Percentiles rank a stretch among this genome's conserved stretches.
Evolutionary conservation across 768 basidiomycete species (phyloP).

Genomic region (Exidia glandulosa): DNA sequence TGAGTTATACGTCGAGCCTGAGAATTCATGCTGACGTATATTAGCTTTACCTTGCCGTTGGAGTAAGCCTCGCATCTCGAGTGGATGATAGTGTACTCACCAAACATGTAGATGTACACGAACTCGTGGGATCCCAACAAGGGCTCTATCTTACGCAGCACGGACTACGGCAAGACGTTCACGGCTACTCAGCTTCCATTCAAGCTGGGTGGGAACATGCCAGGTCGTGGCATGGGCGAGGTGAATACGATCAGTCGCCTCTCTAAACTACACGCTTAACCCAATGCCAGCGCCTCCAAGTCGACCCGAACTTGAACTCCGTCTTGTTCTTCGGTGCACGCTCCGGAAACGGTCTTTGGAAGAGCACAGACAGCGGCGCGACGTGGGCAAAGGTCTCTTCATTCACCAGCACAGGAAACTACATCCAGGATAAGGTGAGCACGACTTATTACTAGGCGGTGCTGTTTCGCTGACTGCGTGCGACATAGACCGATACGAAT

Average conservation of each 20-base stretch:
- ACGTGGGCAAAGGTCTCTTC: conserved; percentile 50
- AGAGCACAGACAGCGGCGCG: conserved; percentile 46
- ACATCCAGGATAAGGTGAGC: conserved; percentile 26
- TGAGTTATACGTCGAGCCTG: too few relatives aligned
- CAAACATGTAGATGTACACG: conserved; percentile 13
- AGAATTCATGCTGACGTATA: too few relatives aligned
- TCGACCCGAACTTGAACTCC: conserved; percentile 53
- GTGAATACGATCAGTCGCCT: neutral
- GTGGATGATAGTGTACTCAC: neutral
- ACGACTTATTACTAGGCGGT: too few relatives aligned
- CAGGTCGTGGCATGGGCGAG: conserved; percentile 46
- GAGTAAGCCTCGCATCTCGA: neutral
- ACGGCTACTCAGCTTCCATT: conserved; percentile 42
- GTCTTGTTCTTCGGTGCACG: conserved; percentile 55
- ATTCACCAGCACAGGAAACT: conserved; percentile 46
- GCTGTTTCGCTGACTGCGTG: too few relatives aligned
- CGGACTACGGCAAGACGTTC: conserved; percentile 46
- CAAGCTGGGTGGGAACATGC: conserved; percentile 58
- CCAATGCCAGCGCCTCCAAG: conserved; percentile 40
- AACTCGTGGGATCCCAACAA: conserved; percentile 55
- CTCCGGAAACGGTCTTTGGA: conserved; percentile 56
- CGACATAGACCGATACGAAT: conserved; percentile 40
- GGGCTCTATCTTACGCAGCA: conserved; percentile 50
- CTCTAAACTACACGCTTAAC: neutral
- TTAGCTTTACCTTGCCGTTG: conserved; percentile 38